phyloP scores from a whole-genome alignment of 2,329 filamentous ascomycete species.

The Botryosphaeria dothidea region DNA sequence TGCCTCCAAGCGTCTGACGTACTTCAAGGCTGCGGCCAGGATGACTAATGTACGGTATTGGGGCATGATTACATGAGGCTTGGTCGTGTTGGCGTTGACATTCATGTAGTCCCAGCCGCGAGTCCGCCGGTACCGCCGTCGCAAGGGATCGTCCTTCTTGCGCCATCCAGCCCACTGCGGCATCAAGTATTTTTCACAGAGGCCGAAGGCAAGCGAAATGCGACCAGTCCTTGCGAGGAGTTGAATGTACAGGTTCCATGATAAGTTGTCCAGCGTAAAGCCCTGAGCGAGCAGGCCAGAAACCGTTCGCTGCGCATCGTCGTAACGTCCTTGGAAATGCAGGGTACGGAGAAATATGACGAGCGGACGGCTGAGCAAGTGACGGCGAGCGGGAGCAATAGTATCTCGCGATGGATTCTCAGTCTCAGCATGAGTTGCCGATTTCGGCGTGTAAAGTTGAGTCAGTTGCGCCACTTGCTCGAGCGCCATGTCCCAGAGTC shows the following conservation, averaged over 20 bases:
- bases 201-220: conserved; percentile 66
- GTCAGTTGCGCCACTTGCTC: conserved; percentile 36
- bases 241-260: conserved; percentile 79
- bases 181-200: conserved; percentile 80
- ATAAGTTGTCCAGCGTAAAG: conserved; percentile 72
- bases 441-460: conserved; percentile 24
- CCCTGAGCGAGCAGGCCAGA: conserved; percentile 62
- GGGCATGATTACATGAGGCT: conserved; percentile 35
- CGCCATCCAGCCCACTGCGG: conserved; percentile 75
- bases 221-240: conserved; percentile 62
- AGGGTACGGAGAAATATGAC: conserved; percentile 56
- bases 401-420: not conserved
- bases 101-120: conserved; percentile 32
- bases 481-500: conserved; percentile 64
- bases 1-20: conserved; percentile 37
- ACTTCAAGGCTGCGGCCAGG: conserved; percentile 39
- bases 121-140: conserved; percentile 27
- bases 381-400: conserved; percentile 41
- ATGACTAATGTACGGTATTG: conserved; percentile 47
- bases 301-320: conserved; percentile 45
- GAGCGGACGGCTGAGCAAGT: conserved; percentile 51
- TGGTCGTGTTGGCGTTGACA: conserved; percentile 29
- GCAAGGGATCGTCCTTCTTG: conserved; percentile 14
- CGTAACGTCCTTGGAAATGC: conserved; percentile 50
- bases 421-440: conserved; percentile 26